Conservation (phyloP, 768 basidiomycete genomes). For the Kwoniella newhampshirensis region DNA sequence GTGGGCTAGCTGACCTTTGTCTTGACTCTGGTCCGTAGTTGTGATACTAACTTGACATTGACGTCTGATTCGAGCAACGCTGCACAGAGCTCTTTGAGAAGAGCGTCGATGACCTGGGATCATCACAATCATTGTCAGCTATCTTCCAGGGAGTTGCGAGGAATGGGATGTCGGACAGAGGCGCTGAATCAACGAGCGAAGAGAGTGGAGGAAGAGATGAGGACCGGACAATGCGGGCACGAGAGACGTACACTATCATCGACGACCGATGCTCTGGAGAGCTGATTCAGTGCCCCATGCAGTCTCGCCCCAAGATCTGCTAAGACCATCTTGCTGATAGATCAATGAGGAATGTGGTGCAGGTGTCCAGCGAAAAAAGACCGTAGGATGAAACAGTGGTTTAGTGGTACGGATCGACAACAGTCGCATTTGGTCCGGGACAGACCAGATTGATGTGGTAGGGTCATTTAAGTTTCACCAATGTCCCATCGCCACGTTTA, state of each 20-base stretch:
- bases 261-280: conserved; percentile 78
- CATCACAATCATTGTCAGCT: background rate
- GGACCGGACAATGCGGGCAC: too few relatives aligned
- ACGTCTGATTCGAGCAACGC: conserved; percentile 95
- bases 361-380: background rate
- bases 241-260: conserved; percentile 77
- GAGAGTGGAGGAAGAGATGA: background rate
- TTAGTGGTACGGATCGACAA: background rate
- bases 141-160: background rate
- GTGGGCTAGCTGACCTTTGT: conserved; percentile 63
- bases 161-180: background rate
- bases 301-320: conserved; percentile 91
- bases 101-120: conserved; percentile 82
- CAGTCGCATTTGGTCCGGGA: background rate
- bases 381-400: background rate
- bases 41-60: conserved; percentile 92
- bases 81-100: conserved; percentile 90
- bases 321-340: conserved; percentile 79
- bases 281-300: conserved; percentile 86
- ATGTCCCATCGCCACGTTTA: background rate
- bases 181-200: background rate
- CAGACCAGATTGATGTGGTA: too few relatives aligned
- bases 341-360: too few relatives aligned
- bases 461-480: too few relatives aligned
- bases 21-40: conserved; percentile 84